Percentiles rank a stretch among this genome's conserved stretches.
Evolutionary conservation across 108 stramenopile species (phyloP).

Genomic region (Skeletonema menzelii): DNA sequence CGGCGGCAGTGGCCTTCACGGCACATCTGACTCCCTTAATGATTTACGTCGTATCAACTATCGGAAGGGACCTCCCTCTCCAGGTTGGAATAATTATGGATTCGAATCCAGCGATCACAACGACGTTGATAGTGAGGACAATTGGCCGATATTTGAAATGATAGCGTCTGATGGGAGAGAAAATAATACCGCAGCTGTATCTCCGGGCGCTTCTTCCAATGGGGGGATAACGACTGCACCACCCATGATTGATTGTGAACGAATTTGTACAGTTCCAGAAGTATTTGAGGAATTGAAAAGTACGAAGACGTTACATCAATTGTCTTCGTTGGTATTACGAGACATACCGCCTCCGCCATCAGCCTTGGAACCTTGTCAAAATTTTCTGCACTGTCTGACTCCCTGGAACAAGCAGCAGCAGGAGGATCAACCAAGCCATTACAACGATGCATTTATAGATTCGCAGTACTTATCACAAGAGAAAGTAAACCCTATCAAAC

Average conservation of each 20-base stretch:
- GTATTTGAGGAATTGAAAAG: conserved; percentile 28
- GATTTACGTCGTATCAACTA: neutral
- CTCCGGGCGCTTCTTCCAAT: neutral
- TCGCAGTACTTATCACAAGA: neutral
- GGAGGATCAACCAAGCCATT: neutral
- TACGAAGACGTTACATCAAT: neutral
- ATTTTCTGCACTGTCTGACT: conserved; percentile 68
- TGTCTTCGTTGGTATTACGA: conserved; percentile 8
- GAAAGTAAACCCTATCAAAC: conserved; percentile 5
- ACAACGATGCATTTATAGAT: neutral
- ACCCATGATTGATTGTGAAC: conserved; percentile 30
- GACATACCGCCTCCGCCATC: neutral
- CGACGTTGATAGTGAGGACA: neutral
- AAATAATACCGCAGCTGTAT: neutral
- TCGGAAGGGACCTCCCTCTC: neutral
- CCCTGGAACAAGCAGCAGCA: conserved; percentile 14
- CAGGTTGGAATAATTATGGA: conserved; percentile 2
- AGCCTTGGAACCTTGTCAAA: conserved; percentile 44
- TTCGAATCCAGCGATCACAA: neutral
- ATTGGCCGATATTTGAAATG: conserved; percentile 13
- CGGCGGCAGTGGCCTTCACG: neutral
- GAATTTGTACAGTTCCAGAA: conserved; percentile 46
- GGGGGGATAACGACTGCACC: neutral
- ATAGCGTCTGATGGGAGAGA: neutral
- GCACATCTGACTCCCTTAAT: neutral